Base-by-base conservation (phyloP, 2,329 filamentous ascomycete species). In the Ustulina deusta region DNA sequence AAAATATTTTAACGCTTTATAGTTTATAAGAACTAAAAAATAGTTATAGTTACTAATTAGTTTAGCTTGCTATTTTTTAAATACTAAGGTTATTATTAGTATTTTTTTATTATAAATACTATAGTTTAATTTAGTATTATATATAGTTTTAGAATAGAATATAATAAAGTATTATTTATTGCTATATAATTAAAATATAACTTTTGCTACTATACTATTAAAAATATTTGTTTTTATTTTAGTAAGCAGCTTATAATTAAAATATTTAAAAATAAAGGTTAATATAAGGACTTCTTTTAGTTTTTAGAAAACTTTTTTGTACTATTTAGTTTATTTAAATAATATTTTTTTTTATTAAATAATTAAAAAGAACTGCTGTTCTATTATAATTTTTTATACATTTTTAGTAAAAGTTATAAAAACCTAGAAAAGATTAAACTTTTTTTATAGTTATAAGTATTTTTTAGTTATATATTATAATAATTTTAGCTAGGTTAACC, bases 341-440 rank as follows among this genome's bases (percentile, higher is more conserved):
- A 20, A 10, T 3, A 20, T 46, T 40, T 22, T 55, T 55, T 38
- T 46, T 46, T 7, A 10, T 46, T 22, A 40, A 22, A 25, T 22
- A 36, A 13, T 22, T 54, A 36, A 54, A 36, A 20, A 54, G 10
- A 20, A 36, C 11, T 22, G 10, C 3, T 6, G 20, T 34, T 20
- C 36, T 20, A 2, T 7, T 54, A 54, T 54, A 54, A 36, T 54
- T 34, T 9, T 54, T 36, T 32, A 54, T 9, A 54, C 36, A 54
- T 36, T 54, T 49, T 1, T 2, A 15, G 15, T 49, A 49, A 29
- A 49, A 49, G 17, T 49, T 49, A 49, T 29, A 49, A 49, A 49
- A 49, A 0, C 13, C 15, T 27, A 49, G 29, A 49, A 49, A 49
- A 6, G 15, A 27, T 15, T 49, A 49, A 15, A 29, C 15, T 27